Evolutionary conservation across 768 basidiomycete species (phyloP).

Genomic region (Dacryopinax spathularia): DNA sequence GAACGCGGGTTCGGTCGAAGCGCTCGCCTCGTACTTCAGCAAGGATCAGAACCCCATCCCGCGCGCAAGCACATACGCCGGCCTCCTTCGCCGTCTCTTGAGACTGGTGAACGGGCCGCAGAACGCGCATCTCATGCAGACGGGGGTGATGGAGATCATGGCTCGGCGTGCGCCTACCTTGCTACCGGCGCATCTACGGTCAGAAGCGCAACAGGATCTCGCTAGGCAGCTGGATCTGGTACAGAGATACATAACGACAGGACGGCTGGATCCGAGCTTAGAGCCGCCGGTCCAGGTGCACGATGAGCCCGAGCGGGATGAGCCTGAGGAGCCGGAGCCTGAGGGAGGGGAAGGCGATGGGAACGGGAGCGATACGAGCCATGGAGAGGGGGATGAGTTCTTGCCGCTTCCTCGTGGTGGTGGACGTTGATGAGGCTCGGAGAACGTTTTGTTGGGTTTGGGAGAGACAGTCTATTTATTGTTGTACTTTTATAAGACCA

Average conservation of each 20-base stretch:
- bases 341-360: background rate
- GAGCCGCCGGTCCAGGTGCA: background rate
- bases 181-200: background rate
- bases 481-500: too few species aligned
- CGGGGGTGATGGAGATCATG: background rate
- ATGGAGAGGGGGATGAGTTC: too few species aligned
- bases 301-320: background rate
- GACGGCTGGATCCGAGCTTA: background rate
- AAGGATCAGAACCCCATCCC: background rate
- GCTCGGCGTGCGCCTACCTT: background rate
- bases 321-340: too few species aligned
- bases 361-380: background rate
- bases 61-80: background rate
- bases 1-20: background rate
- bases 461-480: too few species aligned
- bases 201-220: background rate
- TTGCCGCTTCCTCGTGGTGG: too few species aligned
- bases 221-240: background rate
- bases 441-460: too few species aligned
- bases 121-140: background rate
- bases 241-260: background rate
- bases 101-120: background rate
- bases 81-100: background rate
- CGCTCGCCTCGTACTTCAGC: background rate
- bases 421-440: too few species aligned